Evolutionary conservation across 148 eudicot species (phyloP), one percentile per base, ranked within the genome.

Genomic region (Rhododendron mucronatum): DNA sequence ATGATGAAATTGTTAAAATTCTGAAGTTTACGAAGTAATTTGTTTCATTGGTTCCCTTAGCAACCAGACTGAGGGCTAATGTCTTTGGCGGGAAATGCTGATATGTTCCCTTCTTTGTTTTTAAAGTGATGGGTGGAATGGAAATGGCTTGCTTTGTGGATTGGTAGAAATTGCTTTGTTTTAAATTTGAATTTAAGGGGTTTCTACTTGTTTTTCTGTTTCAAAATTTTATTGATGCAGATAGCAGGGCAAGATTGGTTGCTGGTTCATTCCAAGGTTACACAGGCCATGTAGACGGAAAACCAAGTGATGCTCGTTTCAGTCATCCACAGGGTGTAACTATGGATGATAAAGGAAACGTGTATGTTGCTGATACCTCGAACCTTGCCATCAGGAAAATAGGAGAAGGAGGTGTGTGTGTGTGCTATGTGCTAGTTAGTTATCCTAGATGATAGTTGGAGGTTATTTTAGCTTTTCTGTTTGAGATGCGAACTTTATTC

Each of bases 281-380:
- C 89, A 95, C 94, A n/a, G 99, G 99, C 55, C 99, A 97, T 90
- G 95, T 97, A 18, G 99, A 97, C 91, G 99, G 98, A 82, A 97
- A 97, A 83, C 93, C 99, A 76, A 97, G 85, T 88, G 99, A 97
- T 86, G 98, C 98, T 89, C 98, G 96, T 45, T 97, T 97, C 84
- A 91, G 90, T 90, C 97, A 90, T 89, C 99, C 99, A 3, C 94
- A 91, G 90, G 99, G 98, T 26, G 98, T 93, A 63, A 90, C 99
- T 39, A 92, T 94, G 95, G 98, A 97, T 88, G 99, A 97, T 88
- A 94, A 90, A 90, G 98, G 99, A 65, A 97, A 97, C 86, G 94
- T 95, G 4, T 97, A 97, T 90, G 95, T 97, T 65, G 98, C 99
- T 87, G 99, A 97, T 90, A 93, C 92, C 8, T 91, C 91, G 41